These are phyloP conservation scores for Cyberlindnera mycetangii DNA, from an alignment of 805 yeast genomes.

Conservation along the genomic window DNA sequence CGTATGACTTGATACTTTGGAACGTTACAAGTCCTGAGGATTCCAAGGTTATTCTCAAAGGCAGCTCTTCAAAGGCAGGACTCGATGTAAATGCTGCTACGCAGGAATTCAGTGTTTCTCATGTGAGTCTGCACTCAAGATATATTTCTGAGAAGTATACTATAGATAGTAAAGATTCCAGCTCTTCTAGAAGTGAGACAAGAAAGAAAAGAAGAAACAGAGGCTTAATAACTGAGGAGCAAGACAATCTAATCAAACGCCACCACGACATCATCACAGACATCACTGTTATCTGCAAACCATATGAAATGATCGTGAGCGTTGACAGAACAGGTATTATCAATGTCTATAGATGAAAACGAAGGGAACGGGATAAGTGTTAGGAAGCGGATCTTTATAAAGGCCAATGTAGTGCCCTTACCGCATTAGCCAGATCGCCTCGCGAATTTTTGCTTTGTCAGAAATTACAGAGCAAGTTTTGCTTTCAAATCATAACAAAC, in stretches of 20 bases:
- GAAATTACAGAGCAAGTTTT: conserved; percentile 11
- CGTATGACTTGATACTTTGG: conserved; percentile 35
- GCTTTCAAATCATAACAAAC: conserved; percentile 3
- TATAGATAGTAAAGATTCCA: conserved; percentile 6
- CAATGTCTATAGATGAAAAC: conserved; percentile 53
- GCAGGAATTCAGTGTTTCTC: conserved; percentile 23
- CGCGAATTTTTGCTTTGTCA: conserved; percentile 19
- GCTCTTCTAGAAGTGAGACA: conserved; percentile 5
- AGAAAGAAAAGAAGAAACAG: conserved; percentile 25
- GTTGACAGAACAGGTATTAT: conserved; percentile 68
- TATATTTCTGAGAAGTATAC: conserved; percentile 38
- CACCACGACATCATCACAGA: conserved; percentile 53
- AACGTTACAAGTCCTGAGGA: conserved; percentile 29
- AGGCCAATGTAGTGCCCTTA: not conserved
- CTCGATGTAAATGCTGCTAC: conserved; percentile 12
- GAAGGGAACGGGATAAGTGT: too few species aligned
- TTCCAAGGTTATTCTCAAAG: conserved; percentile 32
- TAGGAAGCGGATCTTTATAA: too few species aligned
- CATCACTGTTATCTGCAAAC: conserved; percentile 43
- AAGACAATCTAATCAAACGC: conserved; percentile 39
- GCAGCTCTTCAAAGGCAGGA: conserved; percentile 5
- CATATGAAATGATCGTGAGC: conserved; percentile 59
- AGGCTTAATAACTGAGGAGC: conserved; percentile 40
- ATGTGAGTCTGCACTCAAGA: conserved; percentile 37
- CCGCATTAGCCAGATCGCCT: too few species aligned